These are phyloP conservation scores for Herpetospermum pedunculosum DNA, from an alignment of 306 rosid genomes.

Conservation along the genomic window DNA sequence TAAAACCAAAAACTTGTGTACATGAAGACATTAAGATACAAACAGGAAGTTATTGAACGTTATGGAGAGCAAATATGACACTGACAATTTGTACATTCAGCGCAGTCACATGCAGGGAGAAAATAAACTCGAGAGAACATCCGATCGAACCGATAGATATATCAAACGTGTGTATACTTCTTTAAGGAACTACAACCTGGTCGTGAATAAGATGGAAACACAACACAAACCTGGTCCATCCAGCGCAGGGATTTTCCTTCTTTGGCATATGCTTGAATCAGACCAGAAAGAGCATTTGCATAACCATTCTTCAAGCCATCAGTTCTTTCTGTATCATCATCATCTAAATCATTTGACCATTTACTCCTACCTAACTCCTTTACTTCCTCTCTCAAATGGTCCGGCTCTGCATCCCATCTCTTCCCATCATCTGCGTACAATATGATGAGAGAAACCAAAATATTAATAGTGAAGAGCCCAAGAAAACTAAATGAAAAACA, in stretches of 20 bases:
- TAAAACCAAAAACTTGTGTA: not conserved
- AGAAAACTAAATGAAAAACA: not conserved
- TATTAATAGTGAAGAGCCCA: not conserved
- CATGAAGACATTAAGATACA: not conserved
- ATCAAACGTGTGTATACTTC: not conserved
- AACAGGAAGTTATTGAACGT: not conserved
- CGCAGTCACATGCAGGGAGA: not conserved
- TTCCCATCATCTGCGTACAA: conserved; percentile 23
- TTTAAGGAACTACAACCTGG: not conserved
- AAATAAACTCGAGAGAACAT: not conserved
- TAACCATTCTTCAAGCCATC: conserved; percentile 53
- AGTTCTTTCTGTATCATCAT: conserved; percentile 41
- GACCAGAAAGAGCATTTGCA: conserved; percentile 67
- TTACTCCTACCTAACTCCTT: conserved; percentile 92
- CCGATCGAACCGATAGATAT: not conserved
- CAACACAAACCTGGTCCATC: conserved; percentile 80
- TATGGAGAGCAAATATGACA: not conserved
- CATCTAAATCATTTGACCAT: conserved; percentile 77
- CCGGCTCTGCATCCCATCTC: conserved; percentile 51
- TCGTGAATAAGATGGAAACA: not conserved
- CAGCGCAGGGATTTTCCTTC: conserved; percentile 79
- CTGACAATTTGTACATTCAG: not conserved
- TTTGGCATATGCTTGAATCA: conserved; percentile 68
- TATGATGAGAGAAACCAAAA: conserved; percentile 26
- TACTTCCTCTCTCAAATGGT: conserved; percentile 47